A percentile compares a stretch with the other conserved stretches of the same genome.
phyloP scores from a whole-genome alignment of 208 protist species.

The Giardia duodenalis region DNA sequence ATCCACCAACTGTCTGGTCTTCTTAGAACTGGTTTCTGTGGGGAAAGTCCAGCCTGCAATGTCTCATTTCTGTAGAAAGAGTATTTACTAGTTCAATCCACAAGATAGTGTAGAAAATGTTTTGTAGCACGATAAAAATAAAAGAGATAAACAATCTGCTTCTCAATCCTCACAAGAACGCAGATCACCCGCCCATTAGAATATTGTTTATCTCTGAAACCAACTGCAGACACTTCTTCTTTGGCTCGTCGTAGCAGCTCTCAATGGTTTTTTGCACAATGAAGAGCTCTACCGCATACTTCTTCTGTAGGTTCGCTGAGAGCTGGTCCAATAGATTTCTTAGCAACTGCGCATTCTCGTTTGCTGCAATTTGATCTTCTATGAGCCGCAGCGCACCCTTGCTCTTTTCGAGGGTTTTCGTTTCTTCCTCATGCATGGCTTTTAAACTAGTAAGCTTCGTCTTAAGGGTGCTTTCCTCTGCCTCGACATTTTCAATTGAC shows the following conservation, averaged over 20 bases:
- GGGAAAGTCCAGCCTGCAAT: no score
- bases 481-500: conserved; percentile 5
- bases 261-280: not conserved
- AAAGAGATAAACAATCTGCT: no score
- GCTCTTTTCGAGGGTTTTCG: not conserved
- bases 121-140: no score
- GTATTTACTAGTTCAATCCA: no score
- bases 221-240: not conserved
- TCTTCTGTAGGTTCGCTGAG: not conserved
- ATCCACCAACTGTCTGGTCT: no score
- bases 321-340: not conserved
- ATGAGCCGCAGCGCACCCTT: not conserved
- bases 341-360: not conserved
- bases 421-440: not conserved
- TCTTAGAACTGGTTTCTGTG: no score
- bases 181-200: not conserved
- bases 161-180: not conserved
- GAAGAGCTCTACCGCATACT: not conserved
- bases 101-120: no score
- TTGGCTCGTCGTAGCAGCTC: not conserved
- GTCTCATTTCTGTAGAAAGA: no score
- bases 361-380: not conserved
- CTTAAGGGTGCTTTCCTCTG: not conserved
- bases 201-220: not conserved
- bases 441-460: not conserved